Conservation (phyloP, 2,329 filamentous ascomycete species). For the Ceratocystis eucalypticola region DNA sequence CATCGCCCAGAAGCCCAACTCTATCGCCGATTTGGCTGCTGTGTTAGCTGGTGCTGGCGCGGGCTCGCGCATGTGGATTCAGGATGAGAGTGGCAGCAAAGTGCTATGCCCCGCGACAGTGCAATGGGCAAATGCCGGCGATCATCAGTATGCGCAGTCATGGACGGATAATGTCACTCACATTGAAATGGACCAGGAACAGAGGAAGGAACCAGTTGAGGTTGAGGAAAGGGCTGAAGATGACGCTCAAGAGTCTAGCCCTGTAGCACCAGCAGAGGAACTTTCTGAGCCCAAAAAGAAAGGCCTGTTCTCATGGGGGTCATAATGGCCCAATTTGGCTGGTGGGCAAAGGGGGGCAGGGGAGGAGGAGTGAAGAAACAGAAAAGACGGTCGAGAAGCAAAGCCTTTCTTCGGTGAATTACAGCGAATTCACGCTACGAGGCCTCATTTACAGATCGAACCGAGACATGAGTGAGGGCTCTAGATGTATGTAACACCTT, state of each 20-base stretch:
- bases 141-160: slow-evolving; percentile 33
- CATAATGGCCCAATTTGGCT: background rate
- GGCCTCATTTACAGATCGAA: background rate
- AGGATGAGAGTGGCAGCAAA: slow-evolving; percentile 19
- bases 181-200: slow-evolving; percentile 23
- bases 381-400: slow-evolving; percentile 3
- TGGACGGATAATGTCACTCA: slow-evolving; percentile 45
- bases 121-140: slow-evolving; percentile 38
- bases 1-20: slow-evolving; percentile 48
- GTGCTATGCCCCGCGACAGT: slow-evolving; percentile 33
- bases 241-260: slow-evolving; percentile 20
- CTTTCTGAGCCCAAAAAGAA: slow-evolving; percentile 15
- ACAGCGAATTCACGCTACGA: slow-evolving; percentile 10
- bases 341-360: background rate
- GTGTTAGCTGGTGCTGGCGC: slow-evolving; percentile 39
- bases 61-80: slow-evolving; percentile 35
- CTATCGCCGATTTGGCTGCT: slow-evolving; percentile 49
- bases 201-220: slow-evolving; percentile 10
- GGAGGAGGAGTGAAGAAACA: background rate
- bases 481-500: slow-evolving; percentile 16
- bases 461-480: background rate
- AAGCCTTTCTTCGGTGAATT: background rate
- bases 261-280: slow-evolving; percentile 6
- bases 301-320: slow-evolving; percentile 10
- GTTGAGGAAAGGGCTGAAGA: slow-evolving; percentile 19